Base-by-base conservation (phyloP, 805 yeast genomes). In the Hanseniaspora clermontiae region DNA sequence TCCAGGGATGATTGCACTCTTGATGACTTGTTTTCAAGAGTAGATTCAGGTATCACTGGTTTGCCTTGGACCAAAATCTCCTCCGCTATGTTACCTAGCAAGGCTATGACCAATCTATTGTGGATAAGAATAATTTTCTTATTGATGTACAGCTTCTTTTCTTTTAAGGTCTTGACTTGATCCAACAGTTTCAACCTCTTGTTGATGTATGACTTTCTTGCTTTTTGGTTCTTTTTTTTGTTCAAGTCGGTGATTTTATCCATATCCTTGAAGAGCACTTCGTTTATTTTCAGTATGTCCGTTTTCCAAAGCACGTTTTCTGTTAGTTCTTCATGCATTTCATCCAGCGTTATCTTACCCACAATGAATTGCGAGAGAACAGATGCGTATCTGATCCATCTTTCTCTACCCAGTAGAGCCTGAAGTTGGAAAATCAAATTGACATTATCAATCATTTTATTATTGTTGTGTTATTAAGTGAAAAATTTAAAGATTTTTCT, bases 301-400 rank as follows among this genome's bases (percentile, higher is more conserved):
- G 43, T 53, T 53, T 39, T 46, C 57, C 57, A 53, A 6, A 53
- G 29, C 7, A 53, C 47, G 31, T 46, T 45, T 7, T 31, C 27
- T 17, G 80, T 79, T 56, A 91, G 73, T 68, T 91, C 98, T 20
- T 69, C 68, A 50, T 96, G 75, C 11, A 53, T 10, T 24, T 53
- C 57, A 27, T 24, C 24, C 27, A 53, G 27, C 1, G 95, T 84
- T 19, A 89, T 72, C 66, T 83, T 84, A 5, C 96, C 96, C 34
- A 85, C 74, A 34, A 91, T 72, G 63, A 89, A 91, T 53, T 78
- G 72, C 51, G 91, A 81, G 27, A 93, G 76, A 5, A 87, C 76
- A 57, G 82, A 84, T 60, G 95, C 90, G 68, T 91, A 91, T 58
- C 77, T 77, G 60, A 84, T 91, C 98, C 98, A 91, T 49, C 64